Percentiles rank a stretch among this genome's conserved stretches.
These are phyloP conservation scores for Calonectria naviculata DNA, from an alignment of 2,329 filamentous ascomycete genomes.

Conservation along the genomic window DNA sequence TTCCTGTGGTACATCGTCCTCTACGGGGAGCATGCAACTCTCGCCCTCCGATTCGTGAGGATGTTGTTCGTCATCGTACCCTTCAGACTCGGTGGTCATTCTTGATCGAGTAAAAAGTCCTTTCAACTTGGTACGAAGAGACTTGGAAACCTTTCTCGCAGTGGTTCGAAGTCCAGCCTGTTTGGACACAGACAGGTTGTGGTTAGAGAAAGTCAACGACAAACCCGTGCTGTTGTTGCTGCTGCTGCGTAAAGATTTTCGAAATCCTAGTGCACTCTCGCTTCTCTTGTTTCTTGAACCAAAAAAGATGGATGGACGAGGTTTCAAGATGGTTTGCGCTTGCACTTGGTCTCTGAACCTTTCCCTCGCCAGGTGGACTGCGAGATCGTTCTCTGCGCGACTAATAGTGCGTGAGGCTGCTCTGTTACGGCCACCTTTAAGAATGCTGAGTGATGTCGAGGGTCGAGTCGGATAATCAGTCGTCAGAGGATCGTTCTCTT, in stretches of 20 bases:
- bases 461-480: constrained; percentile 42
- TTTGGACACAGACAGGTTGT: constrained; percentile 38
- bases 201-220: constrained; percentile 44
- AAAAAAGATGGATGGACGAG: constrained; percentile 58
- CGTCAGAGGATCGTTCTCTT: constrained; percentile 43
- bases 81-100: constrained; percentile 23
- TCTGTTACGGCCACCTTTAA: constrained; percentile 48
- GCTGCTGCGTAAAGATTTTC: constrained; percentile 61
- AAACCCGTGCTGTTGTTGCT: constrained; percentile 52
- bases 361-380: constrained; percentile 50
- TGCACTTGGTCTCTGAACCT: constrained; percentile 48
- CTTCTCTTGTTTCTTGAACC: constrained; percentile 49
- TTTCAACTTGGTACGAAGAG: constrained; percentile 71
- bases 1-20: constrained; percentile 50
- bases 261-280: constrained; percentile 51
- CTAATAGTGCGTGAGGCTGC: constrained; percentile 28
- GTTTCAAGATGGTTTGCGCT: constrained; percentile 48
- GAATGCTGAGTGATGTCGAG: constrained; percentile 67
- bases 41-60: constrained; percentile 40
- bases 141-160: constrained; percentile 71
- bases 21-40: constrained; percentile 46
- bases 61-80: constrained; percentile 10
- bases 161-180: constrained; percentile 56
- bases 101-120: constrained; percentile 46
- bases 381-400: constrained; percentile 44